Base-by-base conservation (phyloP, 176 grass and related monocot genomes). In the Echinochloa phyllopogon region DNA sequence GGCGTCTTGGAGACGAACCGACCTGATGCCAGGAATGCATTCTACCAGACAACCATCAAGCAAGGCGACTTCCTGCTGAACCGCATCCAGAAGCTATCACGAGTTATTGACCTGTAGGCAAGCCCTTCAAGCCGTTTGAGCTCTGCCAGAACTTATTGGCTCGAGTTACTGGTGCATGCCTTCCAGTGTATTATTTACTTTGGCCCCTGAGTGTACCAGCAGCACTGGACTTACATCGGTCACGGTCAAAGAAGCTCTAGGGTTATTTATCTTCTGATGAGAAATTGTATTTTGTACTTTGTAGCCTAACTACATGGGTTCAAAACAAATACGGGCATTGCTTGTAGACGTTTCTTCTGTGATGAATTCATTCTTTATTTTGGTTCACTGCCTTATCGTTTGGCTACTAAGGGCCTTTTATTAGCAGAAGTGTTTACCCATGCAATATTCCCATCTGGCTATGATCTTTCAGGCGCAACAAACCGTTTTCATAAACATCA, bases 11-110 rank as follows among this genome's bases (percentile, higher is more conserved):
- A 99, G 79, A 99, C 96, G 0, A 99, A 99, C 80, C 73, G 96
- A 77, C 96, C 94, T 76, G 96, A 99, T 72, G 90, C 91, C 5
- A 94, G 91, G 60, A 96, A 96, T 78, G 94, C 96, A 36, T 93
- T 99, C 72, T 99, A 99, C 86, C 96, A 99, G 89, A 77, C 91
- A 27, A 99, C 96, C 55, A 99, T 99, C 83, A 99, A 99, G 82
- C 96, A 99, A 91, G 96, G 96, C 50, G 94, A 99, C 20, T 99
- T 94, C 82, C 80, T 99, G 70, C 90, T 99, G 68, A 99, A 99
- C 53, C 89, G 96, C 44, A 94, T 99, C 65, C 96, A 99, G 86
- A 96, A 99, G 88, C 87, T 99, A 5, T 99, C 94, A 44, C 81
- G 96, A 55, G 96, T 99, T 27, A 96, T 99, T 75, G 94, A 99